phyloP scores from a whole-genome alignment of 2,329 filamentous ascomycete genomes.

The Aspergillus hiratsukae region DNA sequence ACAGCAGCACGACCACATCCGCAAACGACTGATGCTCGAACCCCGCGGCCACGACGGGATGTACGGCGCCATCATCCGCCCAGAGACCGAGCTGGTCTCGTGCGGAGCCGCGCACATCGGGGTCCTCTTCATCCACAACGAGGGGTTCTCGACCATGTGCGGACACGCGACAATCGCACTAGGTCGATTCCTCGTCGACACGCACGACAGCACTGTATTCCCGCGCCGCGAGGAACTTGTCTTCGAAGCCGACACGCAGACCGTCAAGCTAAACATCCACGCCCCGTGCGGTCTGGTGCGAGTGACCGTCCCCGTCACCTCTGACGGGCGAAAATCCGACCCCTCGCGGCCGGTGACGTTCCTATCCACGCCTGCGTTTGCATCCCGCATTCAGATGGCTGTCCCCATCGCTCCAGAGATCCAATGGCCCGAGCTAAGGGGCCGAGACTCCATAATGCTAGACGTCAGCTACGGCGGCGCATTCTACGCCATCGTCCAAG shows the following conservation, averaged over 20 bases:
- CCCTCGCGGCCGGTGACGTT: constrained; percentile 37
- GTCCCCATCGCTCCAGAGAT: constrained; percentile 26
- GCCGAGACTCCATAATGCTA: constrained; percentile 21
- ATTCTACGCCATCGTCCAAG: constrained; percentile 40
- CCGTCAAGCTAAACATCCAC: constrained; percentile 37
- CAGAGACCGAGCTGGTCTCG: constrained; percentile 39
- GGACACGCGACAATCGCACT: constrained; percentile 51
- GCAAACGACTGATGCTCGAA: constrained; percentile 42
- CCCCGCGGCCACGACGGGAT: constrained; percentile 49
- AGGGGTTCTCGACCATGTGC: constrained; percentile 49
- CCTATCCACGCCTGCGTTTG: constrained; percentile 41
- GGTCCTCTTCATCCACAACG: constrained; percentile 46
- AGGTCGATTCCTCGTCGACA: constrained; percentile 42
- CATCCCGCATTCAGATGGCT: constrained; percentile 27
- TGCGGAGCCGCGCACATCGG: constrained; percentile 45
- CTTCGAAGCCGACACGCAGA: constrained; percentile 21
- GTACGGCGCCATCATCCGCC: constrained; percentile 47
- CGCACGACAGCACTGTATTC: constrained; percentile 38
- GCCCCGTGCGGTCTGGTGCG: constrained; percentile 43
- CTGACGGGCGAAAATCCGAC: constrained; percentile 31
- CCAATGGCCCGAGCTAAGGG: constrained; percentile 38
- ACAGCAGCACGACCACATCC: constrained; percentile 38
- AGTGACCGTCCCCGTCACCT: constrained; percentile 38
- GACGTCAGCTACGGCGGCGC: constrained; percentile 44
- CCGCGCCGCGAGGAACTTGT: constrained; percentile 30